Conservation (phyloP, 2,329 filamentous ascomycete genomes). For the Periconia digitata region DNA sequence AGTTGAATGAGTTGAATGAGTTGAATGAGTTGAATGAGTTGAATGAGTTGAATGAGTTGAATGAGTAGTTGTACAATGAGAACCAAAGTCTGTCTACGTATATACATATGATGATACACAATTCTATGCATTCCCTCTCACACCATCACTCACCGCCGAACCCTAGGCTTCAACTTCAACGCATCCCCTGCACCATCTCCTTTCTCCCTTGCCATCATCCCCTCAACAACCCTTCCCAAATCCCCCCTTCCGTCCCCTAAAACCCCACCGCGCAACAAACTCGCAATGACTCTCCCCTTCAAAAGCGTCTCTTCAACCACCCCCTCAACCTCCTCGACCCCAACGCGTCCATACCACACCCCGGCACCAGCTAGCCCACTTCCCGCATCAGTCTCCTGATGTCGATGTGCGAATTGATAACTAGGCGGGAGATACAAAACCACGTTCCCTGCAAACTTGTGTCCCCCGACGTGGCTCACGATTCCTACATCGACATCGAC, state of each 20-base stretch:
- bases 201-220: constrained; percentile 25
- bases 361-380: constrained; percentile 70
- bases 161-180: constrained; percentile 25
- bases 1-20: no score
- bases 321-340: constrained; percentile 74
- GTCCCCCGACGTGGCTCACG: constrained; percentile 80
- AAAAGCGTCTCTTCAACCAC: constrained; percentile 71
- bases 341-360: constrained; percentile 81
- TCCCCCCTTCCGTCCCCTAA: constrained; percentile 23
- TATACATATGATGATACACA: neutral
- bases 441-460: constrained; percentile 84
- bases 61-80: neutral
- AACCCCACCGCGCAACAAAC: constrained; percentile 73
- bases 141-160: constrained; percentile 9
- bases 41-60: neutral
- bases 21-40: no score
- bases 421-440: constrained; percentile 76
- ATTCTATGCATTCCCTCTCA: neutral
- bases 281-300: constrained; percentile 66
- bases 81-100: neutral
- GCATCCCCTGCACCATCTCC: constrained; percentile 25
- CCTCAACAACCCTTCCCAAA: constrained; percentile 33
- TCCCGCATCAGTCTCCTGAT: constrained; percentile 12
- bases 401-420: no score
- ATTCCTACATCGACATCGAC: constrained; percentile 64